Evolutionary conservation across 495 filamentous ascomycete species (phyloP).

Genomic region (Aspergillus kassunensis): DNA sequence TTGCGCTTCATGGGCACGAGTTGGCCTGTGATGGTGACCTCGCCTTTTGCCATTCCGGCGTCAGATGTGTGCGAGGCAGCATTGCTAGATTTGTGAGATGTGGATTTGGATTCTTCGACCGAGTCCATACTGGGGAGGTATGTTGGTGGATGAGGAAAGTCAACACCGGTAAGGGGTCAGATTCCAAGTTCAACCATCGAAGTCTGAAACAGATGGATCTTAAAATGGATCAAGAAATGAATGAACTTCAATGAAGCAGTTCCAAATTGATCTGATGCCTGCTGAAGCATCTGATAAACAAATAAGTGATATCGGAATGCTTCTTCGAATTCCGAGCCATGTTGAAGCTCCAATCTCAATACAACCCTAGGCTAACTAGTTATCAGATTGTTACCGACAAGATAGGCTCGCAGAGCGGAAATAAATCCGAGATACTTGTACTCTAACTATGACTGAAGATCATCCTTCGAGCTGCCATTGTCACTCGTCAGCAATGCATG

Average conservation of each 20-base stretch:
- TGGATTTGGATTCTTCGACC: conserved; percentile 6
- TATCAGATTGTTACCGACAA: neutral
- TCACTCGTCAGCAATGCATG: neutral
- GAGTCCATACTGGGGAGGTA: conserved; percentile 8
- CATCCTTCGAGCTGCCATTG: neutral
- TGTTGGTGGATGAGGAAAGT: neutral
- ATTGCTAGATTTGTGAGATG: conserved; percentile 7
- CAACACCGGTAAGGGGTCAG: neutral
- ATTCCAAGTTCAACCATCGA: neutral
- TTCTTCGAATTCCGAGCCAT: conserved; percentile 8
- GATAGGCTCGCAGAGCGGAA: neutral
- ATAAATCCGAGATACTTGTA: conserved; percentile 2
- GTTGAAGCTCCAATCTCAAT: neutral
- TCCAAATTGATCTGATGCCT: too few relatives aligned
- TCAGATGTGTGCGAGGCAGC: neutral
- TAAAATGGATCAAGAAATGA: neutral
- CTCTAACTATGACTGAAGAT: neutral
- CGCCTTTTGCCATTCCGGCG: conserved; percentile 19
- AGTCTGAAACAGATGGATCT: neutral
- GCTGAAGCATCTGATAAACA: too few relatives aligned
- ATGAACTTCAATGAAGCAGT: too few relatives aligned
- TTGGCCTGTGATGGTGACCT: conserved; percentile 16
- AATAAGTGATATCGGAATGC: conserved; percentile 12
- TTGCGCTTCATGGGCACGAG: conserved; percentile 20
- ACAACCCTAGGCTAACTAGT: neutral